phyloP scores from a whole-genome alignment of 2,329 filamentous ascomycete genomes.

The Colletotrichum ledebouriae region DNA sequence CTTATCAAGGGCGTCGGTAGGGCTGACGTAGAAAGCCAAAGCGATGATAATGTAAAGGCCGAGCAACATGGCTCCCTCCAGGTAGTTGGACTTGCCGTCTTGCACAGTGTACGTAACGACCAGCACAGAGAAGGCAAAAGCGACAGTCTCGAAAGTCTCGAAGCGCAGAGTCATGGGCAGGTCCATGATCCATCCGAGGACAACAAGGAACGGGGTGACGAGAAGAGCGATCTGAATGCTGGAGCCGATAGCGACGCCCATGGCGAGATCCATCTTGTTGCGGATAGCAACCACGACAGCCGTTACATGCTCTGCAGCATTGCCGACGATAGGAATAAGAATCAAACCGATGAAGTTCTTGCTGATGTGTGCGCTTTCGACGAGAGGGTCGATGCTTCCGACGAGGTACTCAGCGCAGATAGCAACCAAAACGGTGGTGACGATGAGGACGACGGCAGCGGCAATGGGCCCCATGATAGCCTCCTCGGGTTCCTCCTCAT shows the following conservation, averaged over 20 bases:
- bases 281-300: constrained; percentile 83
- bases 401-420: constrained; percentile 84
- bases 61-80: constrained; percentile 80
- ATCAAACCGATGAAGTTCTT: constrained; percentile 87
- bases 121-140: constrained; percentile 81
- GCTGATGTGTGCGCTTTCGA: constrained; percentile 78
- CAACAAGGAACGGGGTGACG: constrained; percentile 83
- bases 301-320: constrained; percentile 85
- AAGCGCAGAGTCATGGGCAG: constrained; percentile 84
- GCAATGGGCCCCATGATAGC: constrained; percentile 72
- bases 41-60: constrained; percentile 72
- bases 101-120: constrained; percentile 83
- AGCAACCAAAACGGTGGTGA: constrained; percentile 78
- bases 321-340: constrained; percentile 83
- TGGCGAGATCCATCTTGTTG: constrained; percentile 81
- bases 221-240: constrained; percentile 87
- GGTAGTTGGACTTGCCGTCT: constrained; percentile 87
- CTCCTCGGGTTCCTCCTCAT: constrained; percentile 56
- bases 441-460: constrained; percentile 74
- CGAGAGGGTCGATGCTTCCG: constrained; percentile 80
- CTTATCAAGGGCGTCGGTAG: constrained; percentile 61
- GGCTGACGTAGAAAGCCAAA: constrained; percentile 70
- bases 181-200: constrained; percentile 82
- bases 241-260: constrained; percentile 85
- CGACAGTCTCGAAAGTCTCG: constrained; percentile 83